phyloP scores from a whole-genome alignment of 805 yeast genomes.

The Wickerhamomyces bovis region DNA sequence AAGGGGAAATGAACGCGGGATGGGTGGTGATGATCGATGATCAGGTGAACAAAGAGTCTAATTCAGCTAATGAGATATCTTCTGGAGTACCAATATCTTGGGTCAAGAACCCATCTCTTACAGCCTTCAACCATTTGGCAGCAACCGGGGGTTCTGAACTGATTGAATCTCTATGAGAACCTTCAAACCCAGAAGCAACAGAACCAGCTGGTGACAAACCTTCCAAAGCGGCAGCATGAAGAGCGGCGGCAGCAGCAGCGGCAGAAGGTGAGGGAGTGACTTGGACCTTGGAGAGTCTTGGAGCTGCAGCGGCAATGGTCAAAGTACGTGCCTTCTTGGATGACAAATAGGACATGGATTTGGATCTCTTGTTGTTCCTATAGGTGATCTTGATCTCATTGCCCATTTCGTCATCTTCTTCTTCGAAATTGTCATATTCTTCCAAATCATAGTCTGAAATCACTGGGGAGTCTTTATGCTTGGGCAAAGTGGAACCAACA shows the following conservation, averaged over 20 bases:
- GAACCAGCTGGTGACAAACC: slow-evolving; percentile 39
- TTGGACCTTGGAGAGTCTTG: slow-evolving; percentile 63
- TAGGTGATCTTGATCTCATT: slow-evolving; percentile 34
- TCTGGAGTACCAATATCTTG: slow-evolving; percentile 80
- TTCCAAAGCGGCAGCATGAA: slow-evolving; percentile 60
- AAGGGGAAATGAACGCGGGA: background rate
- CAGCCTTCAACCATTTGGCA: slow-evolving; percentile 65
- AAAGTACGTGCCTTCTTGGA: slow-evolving; percentile 40
- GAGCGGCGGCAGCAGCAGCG: slow-evolving; percentile 70
- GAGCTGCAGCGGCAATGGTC: slow-evolving; percentile 82
- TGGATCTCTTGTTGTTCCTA: slow-evolving; percentile 50
- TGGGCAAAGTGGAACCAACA: slow-evolving; percentile 12
- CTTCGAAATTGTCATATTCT: slow-evolving; percentile 32
- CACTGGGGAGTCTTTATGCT: slow-evolving; percentile 10
- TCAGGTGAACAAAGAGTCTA: slow-evolving; percentile 42
- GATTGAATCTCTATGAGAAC: slow-evolving; percentile 13
- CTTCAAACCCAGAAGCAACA: slow-evolving; percentile 23
- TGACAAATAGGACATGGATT: slow-evolving; percentile 53
- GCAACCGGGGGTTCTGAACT: slow-evolving; percentile 30
- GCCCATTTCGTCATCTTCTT: slow-evolving; percentile 35
- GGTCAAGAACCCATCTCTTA: slow-evolving; percentile 69
- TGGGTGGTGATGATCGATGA: background rate
- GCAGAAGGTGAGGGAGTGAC: slow-evolving; percentile 54
- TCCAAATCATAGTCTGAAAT: slow-evolving; percentile 41
- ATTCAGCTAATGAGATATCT: slow-evolving; percentile 65